Conservation (phyloP, 176 grass and related monocot genomes). For the Pontederia paniculata region DNA sequence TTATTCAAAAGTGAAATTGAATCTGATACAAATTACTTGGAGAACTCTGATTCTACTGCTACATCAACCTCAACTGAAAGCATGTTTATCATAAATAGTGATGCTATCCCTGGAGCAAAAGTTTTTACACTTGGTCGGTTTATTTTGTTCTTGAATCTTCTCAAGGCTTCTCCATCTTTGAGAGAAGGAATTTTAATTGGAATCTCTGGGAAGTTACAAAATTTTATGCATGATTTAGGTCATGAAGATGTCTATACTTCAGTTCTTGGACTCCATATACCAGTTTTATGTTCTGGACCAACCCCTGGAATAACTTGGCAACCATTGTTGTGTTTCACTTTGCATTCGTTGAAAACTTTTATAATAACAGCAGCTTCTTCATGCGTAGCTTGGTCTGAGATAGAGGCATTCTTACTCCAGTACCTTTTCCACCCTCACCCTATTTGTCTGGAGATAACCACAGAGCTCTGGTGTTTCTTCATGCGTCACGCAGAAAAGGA, state of each 20-base stretch:
- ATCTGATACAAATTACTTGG: constrained; percentile 12
- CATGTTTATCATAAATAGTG: constrained; percentile 40
- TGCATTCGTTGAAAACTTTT: constrained; percentile 69
- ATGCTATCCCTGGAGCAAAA: constrained; percentile 35
- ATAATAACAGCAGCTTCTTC: constrained; percentile 56
- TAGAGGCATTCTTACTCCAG: constrained; percentile 61
- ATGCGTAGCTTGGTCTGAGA: constrained; percentile 47
- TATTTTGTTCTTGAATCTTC: constrained; percentile 64
- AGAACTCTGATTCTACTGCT: constrained; percentile 23
- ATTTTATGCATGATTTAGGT: constrained; percentile 41
- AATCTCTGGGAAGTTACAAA: constrained; percentile 61
- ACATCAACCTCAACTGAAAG: constrained; percentile 28
- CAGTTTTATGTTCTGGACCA: constrained; percentile 27
- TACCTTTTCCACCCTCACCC: constrained; percentile 75
- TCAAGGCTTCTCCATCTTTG: constrained; percentile 45
- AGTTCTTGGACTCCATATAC: constrained; percentile 70
- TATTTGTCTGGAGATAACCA: constrained; percentile 64
- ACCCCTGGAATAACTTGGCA: constrained; percentile 52
- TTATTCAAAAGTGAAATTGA: constrained; percentile 40
- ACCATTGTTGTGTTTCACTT: constrained; percentile 49
- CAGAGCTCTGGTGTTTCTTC: constrained; percentile 79
- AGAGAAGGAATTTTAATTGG: constrained; percentile 43
- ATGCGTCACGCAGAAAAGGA: constrained; percentile 48
- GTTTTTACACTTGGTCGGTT: constrained; percentile 47
- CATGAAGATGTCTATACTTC: constrained; percentile 55